Evolutionary conservation across 768 basidiomycete species (phyloP).

Genomic region (Tylopilus vinaceipallidus): DNA sequence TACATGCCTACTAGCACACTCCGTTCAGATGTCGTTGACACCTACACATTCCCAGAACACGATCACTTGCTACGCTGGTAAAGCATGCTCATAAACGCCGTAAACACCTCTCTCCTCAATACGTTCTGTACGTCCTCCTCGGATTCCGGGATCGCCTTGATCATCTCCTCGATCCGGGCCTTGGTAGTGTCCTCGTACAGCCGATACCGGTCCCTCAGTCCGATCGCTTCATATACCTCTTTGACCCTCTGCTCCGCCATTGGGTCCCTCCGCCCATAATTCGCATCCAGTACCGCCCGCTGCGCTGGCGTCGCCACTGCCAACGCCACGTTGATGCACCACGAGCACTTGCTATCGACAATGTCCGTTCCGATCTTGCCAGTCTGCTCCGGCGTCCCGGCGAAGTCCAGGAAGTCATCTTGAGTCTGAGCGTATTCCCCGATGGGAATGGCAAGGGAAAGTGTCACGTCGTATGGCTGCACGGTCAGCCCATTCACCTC

Average conservation of each 20-base stretch:
- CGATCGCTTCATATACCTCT: constrained; percentile 67
- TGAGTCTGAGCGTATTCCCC: constrained; percentile 4
- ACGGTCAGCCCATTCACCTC: constrained; percentile 35
- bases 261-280: constrained; percentile 59
- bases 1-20: too few relatives aligned
- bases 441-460: constrained; percentile 1
- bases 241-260: constrained; percentile 57
- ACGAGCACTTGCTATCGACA: constrained; percentile 97
- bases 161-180: constrained; percentile 59
- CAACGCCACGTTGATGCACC: constrained; percentile 93
- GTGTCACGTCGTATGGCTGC: background rate
- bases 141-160: constrained; percentile 69
- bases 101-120: constrained; percentile 70
- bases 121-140: constrained; percentile 39
- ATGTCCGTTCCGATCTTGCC: constrained; percentile 99
- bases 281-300: constrained; percentile 55
- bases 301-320: constrained; percentile 52
- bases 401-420: constrained; percentile 95
- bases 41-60: too few relatives aligned
- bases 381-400: constrained; percentile 86
- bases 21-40: too few relatives aligned
- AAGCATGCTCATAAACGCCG: constrained; percentile 86
- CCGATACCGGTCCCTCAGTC: constrained; percentile 61
- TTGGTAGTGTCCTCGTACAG: constrained; percentile 80
- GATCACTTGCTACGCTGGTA: too few relatives aligned